Base-by-base conservation (phyloP, 768 basidiomycete species). In the Mycena pura region DNA sequence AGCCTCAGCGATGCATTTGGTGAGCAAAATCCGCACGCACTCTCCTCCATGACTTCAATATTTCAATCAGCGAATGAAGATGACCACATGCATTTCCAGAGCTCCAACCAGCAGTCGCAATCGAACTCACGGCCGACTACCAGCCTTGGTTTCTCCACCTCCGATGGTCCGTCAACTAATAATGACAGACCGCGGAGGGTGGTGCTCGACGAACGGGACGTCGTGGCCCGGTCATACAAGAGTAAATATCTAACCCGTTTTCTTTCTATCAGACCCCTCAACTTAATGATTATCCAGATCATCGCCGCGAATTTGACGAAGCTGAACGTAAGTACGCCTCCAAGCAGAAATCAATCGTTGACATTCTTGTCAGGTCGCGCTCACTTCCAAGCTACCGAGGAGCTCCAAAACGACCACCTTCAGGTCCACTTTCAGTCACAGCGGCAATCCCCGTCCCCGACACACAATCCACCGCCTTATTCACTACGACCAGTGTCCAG, bases 1-100 rank as follows among this genome's bases (percentile, higher is more conserved):
- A 91, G 90, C 71, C 76, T 92, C 48, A 92, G 89, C 68, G 89
- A 92, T 69, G 85, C 86, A 27, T 70, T 81, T 22, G 72, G 81
- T 81, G 65, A 57, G 80, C 70, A 15, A 61, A 27, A 25, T 10
- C 38, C 21, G n/a, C n/a, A n/a, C n/a, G n/a, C n/a, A n/a, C n/a
- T n/a, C n/a, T n/a, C n/a, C n/a, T n/a, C n/a, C n/a, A n/a, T n/a
- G n/a, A 41, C 45, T 24, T 28, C 45, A 40, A 69, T 69, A 56
- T 63, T 62, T 28, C 56, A 21, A 32, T 34, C 47, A 64, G 64
- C 56, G 51, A 70, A 70, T 39, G 62, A 66, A n/a, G 72, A 74
- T 43, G 74, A 68, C 51, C 62, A 62, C 64, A 32, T 50, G 31
- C 39, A 64, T 41, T 52, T 60, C 24, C 66, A 62, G 47, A 45